phyloP scores from a whole-genome alignment of 306 rosid genomes.

The Prunus persica region Prunus_persica_NCBIv2 NC_034009.1:4944001-4944500 shows the following conservation, averaged over 20 bases:
- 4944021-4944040: background rate
- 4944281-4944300: background rate
- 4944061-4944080: background rate
- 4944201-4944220: constrained; percentile 6
- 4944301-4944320: background rate
- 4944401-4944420: background rate
- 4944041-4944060: background rate
- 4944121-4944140: constrained; percentile 63
- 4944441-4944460: background rate
- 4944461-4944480: background rate
- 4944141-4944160: constrained; percentile 56
- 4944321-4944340: background rate
- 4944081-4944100: constrained; percentile 3
- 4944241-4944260: background rate
- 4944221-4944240: background rate
- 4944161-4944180: constrained; percentile 47
- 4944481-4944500: constrained; percentile 25
- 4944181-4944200: constrained; percentile 10
- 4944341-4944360: background rate
- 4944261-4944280: background rate
- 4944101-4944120: constrained; percentile 45
- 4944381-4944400: background rate
- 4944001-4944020: constrained; percentile 1
- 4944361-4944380: background rate
- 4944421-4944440: background rate